Conservation (phyloP, 441 rosid species). For the Biscutella laevigata region DNA sequence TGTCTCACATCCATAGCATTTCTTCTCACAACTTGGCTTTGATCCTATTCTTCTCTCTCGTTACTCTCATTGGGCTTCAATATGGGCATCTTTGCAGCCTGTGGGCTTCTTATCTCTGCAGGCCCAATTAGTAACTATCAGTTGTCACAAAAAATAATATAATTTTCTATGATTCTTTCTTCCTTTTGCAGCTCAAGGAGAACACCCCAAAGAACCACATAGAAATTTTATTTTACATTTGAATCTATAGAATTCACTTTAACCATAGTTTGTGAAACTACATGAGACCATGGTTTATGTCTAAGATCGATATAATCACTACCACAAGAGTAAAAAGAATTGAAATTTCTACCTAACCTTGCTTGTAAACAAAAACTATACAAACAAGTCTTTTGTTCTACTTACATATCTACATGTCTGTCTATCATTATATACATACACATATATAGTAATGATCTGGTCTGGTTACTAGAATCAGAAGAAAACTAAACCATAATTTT, state of each 20-base stretch:
- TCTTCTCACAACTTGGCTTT: slow-evolving; percentile 56
- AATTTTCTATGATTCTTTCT: not conserved
- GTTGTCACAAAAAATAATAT: not conserved
- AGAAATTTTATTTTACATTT: too few relatives aligned
- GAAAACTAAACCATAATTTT: too few relatives aligned
- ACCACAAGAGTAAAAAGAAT: slow-evolving; percentile 6
- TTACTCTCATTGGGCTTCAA: not conserved
- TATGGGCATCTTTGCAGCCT: not conserved
- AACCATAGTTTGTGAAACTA: too few relatives aligned
- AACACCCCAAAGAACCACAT: too few relatives aligned
- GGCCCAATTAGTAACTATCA: not conserved
- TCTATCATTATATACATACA: slow-evolving; percentile 3
- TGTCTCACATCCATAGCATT: slow-evolving; percentile 58
- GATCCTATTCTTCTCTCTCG: slow-evolving; percentile 40
- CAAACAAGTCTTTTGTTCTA: not conserved
- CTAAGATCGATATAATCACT: slow-evolving; percentile 12
- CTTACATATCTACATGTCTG: not conserved
- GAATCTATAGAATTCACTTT: too few relatives aligned
- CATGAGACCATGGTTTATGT: slow-evolving; percentile 14
- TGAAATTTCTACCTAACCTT: slow-evolving; percentile 7
- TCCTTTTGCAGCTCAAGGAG: not conserved
- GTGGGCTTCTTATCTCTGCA: slow-evolving; percentile 5
- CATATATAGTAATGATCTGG: slow-evolving; percentile 3
- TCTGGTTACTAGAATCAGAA: not conserved
- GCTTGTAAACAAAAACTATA: slow-evolving; percentile 21